Evolutionary conservation across 2,329 filamentous ascomycete genomes (phyloP).

Genomic region (Phialophora expanda): DNA sequence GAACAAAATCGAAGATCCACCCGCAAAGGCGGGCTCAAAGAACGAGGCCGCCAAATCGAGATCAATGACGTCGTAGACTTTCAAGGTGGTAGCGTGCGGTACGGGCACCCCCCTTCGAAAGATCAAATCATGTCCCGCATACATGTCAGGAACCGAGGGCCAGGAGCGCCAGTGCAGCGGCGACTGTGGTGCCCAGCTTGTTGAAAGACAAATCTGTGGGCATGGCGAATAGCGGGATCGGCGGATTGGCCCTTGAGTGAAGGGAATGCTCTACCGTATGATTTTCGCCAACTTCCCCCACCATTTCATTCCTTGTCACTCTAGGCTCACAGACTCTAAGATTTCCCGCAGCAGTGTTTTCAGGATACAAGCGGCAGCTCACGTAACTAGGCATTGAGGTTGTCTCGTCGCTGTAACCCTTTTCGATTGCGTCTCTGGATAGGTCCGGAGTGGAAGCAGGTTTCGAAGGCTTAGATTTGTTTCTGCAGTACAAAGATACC

Average conservation of each 20-base stretch:
- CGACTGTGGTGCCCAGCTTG: constrained; percentile 7
- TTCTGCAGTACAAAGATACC: not conserved
- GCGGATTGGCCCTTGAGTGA: no score
- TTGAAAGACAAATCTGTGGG: constrained; percentile 5
- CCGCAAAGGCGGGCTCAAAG: not conserved
- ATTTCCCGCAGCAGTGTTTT: no score
- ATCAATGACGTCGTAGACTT: constrained; percentile 37
- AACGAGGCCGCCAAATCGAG: constrained; percentile 13
- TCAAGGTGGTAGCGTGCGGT: constrained; percentile 8
- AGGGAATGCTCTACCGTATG: no score
- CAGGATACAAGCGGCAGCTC: no score
- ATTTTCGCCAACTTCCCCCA: no score
- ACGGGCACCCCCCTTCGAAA: not conserved
- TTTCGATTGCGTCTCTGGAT: no score
- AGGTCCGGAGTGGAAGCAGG: not conserved
- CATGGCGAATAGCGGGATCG: not conserved
- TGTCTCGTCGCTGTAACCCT: no score
- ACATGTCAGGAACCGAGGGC: constrained; percentile 12
- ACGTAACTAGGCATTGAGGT: no score
- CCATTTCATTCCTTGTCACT: no score
- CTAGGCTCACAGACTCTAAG: no score
- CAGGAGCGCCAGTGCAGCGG: not conserved
- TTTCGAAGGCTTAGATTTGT: not conserved
- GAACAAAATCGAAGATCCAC: not conserved
- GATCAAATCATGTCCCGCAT: constrained; percentile 18